Percentiles rank a stretch among this genome's conserved stretches.
These are phyloP conservation scores for Zygoascus bituminiphila DNA, from an alignment of 805 yeast genomes.

Conservation along the genomic window DNA sequence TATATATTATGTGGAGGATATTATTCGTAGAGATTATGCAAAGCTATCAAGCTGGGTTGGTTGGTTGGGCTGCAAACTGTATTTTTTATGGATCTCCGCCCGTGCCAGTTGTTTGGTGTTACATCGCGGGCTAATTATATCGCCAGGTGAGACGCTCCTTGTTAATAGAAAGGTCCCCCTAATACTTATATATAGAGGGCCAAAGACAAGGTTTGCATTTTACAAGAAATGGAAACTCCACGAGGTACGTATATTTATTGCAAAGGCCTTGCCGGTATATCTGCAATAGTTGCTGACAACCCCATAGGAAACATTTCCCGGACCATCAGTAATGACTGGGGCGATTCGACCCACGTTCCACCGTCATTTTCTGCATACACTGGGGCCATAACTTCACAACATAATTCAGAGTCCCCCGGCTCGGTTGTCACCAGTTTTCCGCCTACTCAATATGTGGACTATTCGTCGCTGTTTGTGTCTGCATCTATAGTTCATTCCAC, in stretches of 20 bases:
- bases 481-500: background rate
- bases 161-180: no score
- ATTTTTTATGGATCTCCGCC: background rate
- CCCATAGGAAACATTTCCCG: background rate
- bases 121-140: background rate
- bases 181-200: no score
- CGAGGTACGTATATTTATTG: background rate
- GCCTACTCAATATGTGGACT: background rate
- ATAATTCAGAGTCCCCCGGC: background rate
- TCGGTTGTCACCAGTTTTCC: no score
- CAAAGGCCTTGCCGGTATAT: no score
- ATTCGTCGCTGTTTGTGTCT: background rate
- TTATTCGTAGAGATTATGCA: no score
- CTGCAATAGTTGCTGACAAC: no score
- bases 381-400: background rate
- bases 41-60: no score
- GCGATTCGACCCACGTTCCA: background rate
- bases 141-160: background rate
- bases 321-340: background rate
- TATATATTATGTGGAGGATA: no score
- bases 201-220: background rate
- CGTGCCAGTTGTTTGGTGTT: background rate
- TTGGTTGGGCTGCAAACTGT: no score
- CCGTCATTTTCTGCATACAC: background rate
- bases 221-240: background rate